Conservation (phyloP, 345 rosid species). For the Brassica napus region Da-Ae NC_063452.1:8337501-8338000, state of each 20-base stretch:
- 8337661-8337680: slow-evolving; percentile 72
- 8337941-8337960: slow-evolving; percentile 85
- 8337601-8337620: slow-evolving; percentile 72
- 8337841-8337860: too few relatives aligned
- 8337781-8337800: background rate
- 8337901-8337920: too few relatives aligned
- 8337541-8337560: slow-evolving; percentile 70
- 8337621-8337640: slow-evolving; percentile 80
- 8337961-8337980: slow-evolving; percentile 78
- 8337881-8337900: too few relatives aligned
- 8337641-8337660: slow-evolving; percentile 76
- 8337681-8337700: slow-evolving; percentile 62
- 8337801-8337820: too few relatives aligned
- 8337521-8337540: slow-evolving; percentile 69
- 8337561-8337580: slow-evolving; percentile 51
- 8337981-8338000: slow-evolving; percentile 60
- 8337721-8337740: slow-evolving; percentile 59
- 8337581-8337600: slow-evolving; percentile 47
- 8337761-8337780: background rate
- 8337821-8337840: too few relatives aligned
- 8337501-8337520: slow-evolving; percentile 70
- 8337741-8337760: background rate
- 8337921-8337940: slow-evolving; percentile 41
- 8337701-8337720: slow-evolving; percentile 81
- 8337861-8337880: too few relatives aligned